Evolutionary conservation across 139 green algal genomes (phyloP), one percentile per base, ranked within the genome.

Genomic region (Auxenochlorella protothecoides): DNA sequence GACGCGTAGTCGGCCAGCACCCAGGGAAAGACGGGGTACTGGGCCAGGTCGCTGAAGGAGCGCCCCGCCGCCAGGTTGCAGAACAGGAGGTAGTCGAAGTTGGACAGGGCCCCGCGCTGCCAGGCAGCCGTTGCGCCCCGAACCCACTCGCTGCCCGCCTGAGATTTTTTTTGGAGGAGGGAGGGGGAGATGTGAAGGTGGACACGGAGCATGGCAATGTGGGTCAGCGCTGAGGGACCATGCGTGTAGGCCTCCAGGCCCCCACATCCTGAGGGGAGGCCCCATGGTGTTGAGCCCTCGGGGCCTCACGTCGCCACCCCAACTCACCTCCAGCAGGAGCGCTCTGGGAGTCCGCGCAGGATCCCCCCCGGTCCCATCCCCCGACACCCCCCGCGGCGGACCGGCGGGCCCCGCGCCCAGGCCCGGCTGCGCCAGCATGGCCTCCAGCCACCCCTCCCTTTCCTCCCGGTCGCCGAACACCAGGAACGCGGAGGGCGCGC

Each of bases 61-160:
- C 92, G 85, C 3, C 87, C 91, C 4, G 89, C 87, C n/a, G 89
- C 88, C 14, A 93, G 75, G 80, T 96, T 97, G 72, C 89, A 80
- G 83, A 89, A 95, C 51, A 97, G 76, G 66, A 96, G 82, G 82
- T 96, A 96, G 75, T 93, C 88, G 69, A 94, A 88, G 79, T 93
- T 94, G 69, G 74, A 84, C 3, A 94, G 56, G 4, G 68, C 67
- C 11, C 78, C 89, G 4, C 62, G 75, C 75, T 90, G 87, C 92
- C 92, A 97, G 0, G 86, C 88, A 0, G 71, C 69, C 6, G 84
- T 93, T 12, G 92, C 87, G 3, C 76, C 72, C n/a, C 69, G 68
- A 70, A 92, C 77, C 83, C 84, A 92, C 27, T 44, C 27, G 27
- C 27, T 44, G 27, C 27, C 27, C 27, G 27, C 27, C 27, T 44